Conservation (phyloP, 257 asterid genomes). For the Cruciata laevipes region DNA sequence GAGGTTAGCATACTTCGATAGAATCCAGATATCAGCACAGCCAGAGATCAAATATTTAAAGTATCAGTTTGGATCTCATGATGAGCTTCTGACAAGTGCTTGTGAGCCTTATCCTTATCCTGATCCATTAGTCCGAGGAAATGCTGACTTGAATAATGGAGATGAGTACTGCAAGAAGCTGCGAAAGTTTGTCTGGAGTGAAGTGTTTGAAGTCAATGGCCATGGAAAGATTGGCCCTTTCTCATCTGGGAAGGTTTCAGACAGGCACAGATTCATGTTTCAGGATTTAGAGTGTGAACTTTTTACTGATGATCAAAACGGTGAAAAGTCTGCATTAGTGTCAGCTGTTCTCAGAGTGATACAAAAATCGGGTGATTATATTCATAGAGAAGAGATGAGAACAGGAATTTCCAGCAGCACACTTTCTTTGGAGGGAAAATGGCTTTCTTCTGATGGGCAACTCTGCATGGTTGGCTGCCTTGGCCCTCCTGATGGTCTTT, state of each 20-base stretch:
- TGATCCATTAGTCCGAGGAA: slow-evolving; percentile 7
- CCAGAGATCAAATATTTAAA: neutral
- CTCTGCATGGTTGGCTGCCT: slow-evolving; percentile 21
- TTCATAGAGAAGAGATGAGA: slow-evolving; percentile 13
- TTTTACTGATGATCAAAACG: neutral
- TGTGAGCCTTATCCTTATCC: slow-evolving; percentile 1
- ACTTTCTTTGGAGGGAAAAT: slow-evolving; percentile 15
- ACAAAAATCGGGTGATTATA: slow-evolving; percentile 2
- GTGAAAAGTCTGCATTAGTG: neutral
- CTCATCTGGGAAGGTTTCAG: neutral
- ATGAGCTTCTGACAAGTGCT: slow-evolving; percentile 12
- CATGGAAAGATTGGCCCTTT: slow-evolving; percentile 14
- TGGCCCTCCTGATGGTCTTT: slow-evolving; percentile 11
- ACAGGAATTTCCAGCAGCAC: slow-evolving; percentile 19
- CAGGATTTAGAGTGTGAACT: slow-evolving; percentile 15
- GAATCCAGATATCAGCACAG: slow-evolving; percentile 14
- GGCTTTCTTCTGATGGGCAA: slow-evolving; percentile 21
- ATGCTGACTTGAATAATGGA: slow-evolving; percentile 10
- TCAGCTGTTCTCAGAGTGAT: slow-evolving; percentile 15
- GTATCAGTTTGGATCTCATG: slow-evolving; percentile 19
- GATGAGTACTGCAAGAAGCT: slow-evolving; percentile 13
- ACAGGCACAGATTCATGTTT: slow-evolving; percentile 17
- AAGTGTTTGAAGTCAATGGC: slow-evolving; percentile 7
- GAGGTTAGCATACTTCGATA: slow-evolving; percentile 9
- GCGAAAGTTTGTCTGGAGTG: slow-evolving; percentile 13